These are phyloP conservation scores for Phytopythium boreale DNA, from an alignment of 352 stramenopile genomes.

Conservation along the genomic window DNA sequence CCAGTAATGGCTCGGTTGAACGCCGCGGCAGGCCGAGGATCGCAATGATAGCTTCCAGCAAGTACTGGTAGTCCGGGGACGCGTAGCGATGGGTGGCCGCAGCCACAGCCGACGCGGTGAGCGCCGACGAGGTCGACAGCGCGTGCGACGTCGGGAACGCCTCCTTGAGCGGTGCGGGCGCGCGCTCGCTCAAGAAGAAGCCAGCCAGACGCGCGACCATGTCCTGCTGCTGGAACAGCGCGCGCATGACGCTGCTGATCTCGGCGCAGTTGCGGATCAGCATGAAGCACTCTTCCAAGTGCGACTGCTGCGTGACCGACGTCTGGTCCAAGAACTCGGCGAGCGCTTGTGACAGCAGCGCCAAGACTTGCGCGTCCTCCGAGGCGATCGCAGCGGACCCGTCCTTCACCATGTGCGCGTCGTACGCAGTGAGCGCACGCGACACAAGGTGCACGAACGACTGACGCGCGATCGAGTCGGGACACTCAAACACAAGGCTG, in stretches of 20 bases:
- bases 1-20: constrained; percentile 59
- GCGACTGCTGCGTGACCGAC: constrained; percentile 70
- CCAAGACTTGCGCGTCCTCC: constrained; percentile 17
- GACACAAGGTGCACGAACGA: constrained; percentile 85
- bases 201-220: constrained; percentile 82
- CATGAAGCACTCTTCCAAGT: constrained; percentile 88
- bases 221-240: constrained; percentile 48
- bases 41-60: constrained; percentile 85
- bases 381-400: neutral
- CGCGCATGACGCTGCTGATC: constrained; percentile 43
- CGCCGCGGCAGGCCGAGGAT: constrained; percentile 75
- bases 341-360: constrained; percentile 13
- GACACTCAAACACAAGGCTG: constrained; percentile 78
- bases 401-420: constrained; percentile 40
- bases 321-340: constrained; percentile 67
- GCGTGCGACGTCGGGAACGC: constrained; percentile 66
- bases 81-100: constrained; percentile 43
- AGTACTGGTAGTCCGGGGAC: constrained; percentile 85
- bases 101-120: neutral
- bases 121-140: constrained; percentile 24
- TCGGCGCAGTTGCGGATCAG: constrained; percentile 77
- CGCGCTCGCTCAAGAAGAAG: constrained; percentile 77
- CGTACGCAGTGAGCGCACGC: constrained; percentile 64
- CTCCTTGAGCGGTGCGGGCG: constrained; percentile 57
- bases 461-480: constrained; percentile 81